Percentiles rank a stretch among this genome's conserved stretches.
Evolutionary conservation across 2,329 filamentous ascomycete species (phyloP).

Genomic region (Beauveria pseudobassiana): DNA sequence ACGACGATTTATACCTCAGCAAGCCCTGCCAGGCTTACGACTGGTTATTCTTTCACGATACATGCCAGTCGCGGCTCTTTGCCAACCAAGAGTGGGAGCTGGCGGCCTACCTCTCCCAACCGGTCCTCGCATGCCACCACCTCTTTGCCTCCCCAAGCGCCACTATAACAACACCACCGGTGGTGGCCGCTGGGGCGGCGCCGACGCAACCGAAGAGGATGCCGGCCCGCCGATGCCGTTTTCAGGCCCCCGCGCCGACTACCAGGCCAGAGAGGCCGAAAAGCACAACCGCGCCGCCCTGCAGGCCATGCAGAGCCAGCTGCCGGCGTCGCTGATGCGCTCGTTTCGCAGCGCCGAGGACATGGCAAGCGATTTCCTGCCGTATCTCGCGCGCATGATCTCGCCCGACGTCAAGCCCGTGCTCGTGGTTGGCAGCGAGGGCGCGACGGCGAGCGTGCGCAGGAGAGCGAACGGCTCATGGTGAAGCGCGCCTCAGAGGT

Average conservation of each 20-base stretch:
- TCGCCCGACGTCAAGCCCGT: conserved; percentile 89
- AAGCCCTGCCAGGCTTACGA: conserved; percentile 87
- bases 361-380: conserved; percentile 74
- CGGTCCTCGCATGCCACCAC: conserved; percentile 82
- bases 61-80: conserved; percentile 69
- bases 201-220: conserved; percentile 36
- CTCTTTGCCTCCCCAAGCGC: conserved; percentile 70
- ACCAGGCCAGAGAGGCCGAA: conserved; percentile 68
- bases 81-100: conserved; percentile 91
- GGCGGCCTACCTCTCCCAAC: conserved; percentile 75
- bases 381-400: conserved; percentile 76
- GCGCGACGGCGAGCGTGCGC: conserved; percentile 73
- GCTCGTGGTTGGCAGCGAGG: conserved; percentile 62
- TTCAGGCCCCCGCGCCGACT: conserved; percentile 74
- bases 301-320: conserved; percentile 61
- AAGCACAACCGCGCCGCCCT: conserved; percentile 73
- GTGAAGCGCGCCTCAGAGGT: conserved; percentile 73
- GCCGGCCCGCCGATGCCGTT: conserved; percentile 60
- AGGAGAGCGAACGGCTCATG: conserved; percentile 79
- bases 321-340: conserved; percentile 64
- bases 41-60: conserved; percentile 92
- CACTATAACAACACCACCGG: conserved; percentile 33
- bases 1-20: conserved; percentile 83
- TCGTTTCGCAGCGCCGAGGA: conserved; percentile 73
- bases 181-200: conserved; percentile 38